Percentiles rank a stretch among this genome's conserved stretches.
These are phyloP conservation scores for Porpolomopsis calyptriformis DNA, from an alignment of 768 basidiomycete genomes.

Conservation along the genomic window DNA sequence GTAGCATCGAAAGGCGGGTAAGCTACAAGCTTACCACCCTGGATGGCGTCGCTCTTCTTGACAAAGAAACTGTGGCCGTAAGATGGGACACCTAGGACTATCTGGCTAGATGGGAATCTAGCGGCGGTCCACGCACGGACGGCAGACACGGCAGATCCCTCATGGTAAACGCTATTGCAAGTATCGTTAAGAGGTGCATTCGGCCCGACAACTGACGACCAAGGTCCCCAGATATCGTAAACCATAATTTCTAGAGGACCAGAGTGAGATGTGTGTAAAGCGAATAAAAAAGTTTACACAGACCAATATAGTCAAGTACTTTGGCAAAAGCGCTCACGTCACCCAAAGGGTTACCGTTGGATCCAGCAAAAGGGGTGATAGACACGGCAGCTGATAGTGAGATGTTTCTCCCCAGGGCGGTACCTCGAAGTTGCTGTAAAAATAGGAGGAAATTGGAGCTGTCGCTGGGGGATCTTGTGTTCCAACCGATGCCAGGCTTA, in stretches of 20 bases:
- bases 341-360: constrained; percentile 41
- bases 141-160: constrained; percentile 70
- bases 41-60: constrained; percentile 22
- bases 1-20: constrained; percentile 43
- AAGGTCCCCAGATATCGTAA: constrained; percentile 54
- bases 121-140: constrained; percentile 66
- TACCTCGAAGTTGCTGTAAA: constrained; percentile 46
- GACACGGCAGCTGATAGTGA: constrained; percentile 32
- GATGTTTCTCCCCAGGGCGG: constrained; percentile 33
- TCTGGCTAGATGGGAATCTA: constrained; percentile 58
- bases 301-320: constrained; percentile 34
- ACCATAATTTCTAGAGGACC: constrained; percentile 38
- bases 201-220: constrained; percentile 53
- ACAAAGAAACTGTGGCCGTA: constrained; percentile 72
- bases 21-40: constrained; percentile 26
- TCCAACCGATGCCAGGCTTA: constrained; percentile 45
- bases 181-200: constrained; percentile 76
- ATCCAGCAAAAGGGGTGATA: constrained; percentile 16
- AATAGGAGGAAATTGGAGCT: constrained; percentile 58
- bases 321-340: constrained; percentile 53
- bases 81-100: constrained; percentile 79
- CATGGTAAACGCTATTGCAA: constrained; percentile 47
- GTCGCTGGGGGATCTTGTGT: constrained; percentile 41
- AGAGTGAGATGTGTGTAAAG: neutral
- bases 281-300: neutral